These are phyloP conservation scores for Acephala macrosclerotiorum DNA, from an alignment of 2,329 filamentous ascomycete species.

Conservation along the genomic window DNA sequence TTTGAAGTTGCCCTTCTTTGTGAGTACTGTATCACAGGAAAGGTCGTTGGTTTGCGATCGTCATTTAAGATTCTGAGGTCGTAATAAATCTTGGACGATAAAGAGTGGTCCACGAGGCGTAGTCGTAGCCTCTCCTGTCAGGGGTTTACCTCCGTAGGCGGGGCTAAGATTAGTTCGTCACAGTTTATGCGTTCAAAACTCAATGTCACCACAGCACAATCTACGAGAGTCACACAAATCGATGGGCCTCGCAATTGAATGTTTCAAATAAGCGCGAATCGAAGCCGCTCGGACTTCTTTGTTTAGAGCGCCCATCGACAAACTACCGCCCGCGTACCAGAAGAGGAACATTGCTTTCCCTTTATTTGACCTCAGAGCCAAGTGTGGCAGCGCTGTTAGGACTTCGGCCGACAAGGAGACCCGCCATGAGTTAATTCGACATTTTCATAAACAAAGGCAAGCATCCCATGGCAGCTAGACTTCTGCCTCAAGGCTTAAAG, in stretches of 20 bases:
- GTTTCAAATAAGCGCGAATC: neutral
- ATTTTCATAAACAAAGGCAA: neutral
- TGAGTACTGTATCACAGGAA: slow-evolving; percentile 10
- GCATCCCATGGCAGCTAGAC: neutral
- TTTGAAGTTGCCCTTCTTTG: slow-evolving; percentile 10
- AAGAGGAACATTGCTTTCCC: neutral
- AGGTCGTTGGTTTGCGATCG: slow-evolving; percentile 2
- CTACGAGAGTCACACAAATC: neutral
- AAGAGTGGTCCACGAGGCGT: neutral
- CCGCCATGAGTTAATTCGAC: neutral
- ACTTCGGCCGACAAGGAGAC: neutral
- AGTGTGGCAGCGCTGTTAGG: neutral
- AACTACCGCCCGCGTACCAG: neutral
- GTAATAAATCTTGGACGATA: neutral
- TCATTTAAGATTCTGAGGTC: neutral
- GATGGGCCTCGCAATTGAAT: neutral
- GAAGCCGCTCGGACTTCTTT: neutral
- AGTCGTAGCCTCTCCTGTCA: neutral
- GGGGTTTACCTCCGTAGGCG: no score
- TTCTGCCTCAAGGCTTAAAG: neutral
- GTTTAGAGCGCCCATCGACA: neutral
- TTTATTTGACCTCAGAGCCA: neutral
- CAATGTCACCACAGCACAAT: neutral
- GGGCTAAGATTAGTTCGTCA: neutral
- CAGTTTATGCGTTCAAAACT: neutral